Conservation (phyloP, 192 early-diverging fungal genomes). For the Phycomyces blakesleeanus region DNA sequence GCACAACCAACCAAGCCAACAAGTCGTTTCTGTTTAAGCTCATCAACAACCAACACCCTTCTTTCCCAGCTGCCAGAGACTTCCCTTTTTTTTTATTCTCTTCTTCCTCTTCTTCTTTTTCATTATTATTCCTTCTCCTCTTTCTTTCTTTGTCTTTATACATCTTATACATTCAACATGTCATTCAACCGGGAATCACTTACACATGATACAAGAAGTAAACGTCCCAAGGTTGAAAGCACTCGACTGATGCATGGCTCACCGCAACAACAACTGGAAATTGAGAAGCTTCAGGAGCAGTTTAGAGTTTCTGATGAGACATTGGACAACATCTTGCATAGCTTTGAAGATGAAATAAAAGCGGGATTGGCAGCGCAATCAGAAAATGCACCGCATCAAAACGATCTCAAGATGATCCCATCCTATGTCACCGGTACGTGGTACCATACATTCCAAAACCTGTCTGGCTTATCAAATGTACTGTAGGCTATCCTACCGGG, state of each 20-base stretch:
- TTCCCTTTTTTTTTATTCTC: too few relatives aligned
- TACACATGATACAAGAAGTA: neutral
- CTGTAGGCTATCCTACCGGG: conserved; percentile 68
- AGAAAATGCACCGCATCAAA: conserved; percentile 17
- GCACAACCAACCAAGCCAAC: too few relatives aligned
- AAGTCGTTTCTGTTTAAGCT: too few relatives aligned
- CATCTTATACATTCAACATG: neutral
- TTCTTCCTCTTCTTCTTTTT: neutral
- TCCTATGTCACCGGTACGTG: conserved; percentile 70
- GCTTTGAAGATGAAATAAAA: conserved; percentile 49
- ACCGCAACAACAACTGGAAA: conserved; percentile 8
- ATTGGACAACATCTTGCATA: conserved; percentile 34
- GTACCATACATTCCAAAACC: neutral
- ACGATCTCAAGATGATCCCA: conserved; percentile 76
- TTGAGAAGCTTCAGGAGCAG: conserved; percentile 4
- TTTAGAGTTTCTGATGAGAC: conserved; percentile 12
- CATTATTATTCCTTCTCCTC: neutral
- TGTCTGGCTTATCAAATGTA: neutral
- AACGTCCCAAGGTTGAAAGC: neutral
- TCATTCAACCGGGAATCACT: neutral
- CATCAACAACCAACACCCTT: too few relatives aligned
- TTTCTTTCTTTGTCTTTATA: neutral
- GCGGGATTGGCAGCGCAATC: conserved; percentile 39
- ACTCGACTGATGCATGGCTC: neutral
- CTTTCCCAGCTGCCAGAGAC: too few relatives aligned